These are phyloP conservation scores for Melampsora larici-populina DNA, from an alignment of 1,284 basidiomycete species.

Conservation along the genomic window DNA sequence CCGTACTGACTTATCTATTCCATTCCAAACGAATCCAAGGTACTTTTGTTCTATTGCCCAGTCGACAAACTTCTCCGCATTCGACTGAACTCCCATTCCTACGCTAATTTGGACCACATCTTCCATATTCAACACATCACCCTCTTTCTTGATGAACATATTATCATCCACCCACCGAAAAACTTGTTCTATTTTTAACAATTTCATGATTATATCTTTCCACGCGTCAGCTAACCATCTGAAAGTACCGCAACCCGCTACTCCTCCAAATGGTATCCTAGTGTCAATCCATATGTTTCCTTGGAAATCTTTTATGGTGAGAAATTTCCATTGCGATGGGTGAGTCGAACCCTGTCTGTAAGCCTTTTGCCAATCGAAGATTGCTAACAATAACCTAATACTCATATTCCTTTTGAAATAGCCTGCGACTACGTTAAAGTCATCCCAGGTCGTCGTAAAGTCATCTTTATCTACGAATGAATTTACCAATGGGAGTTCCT, in stretches of 20 bases:
- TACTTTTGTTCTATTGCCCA: background rate
- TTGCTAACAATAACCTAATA: background rate
- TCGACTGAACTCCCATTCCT: background rate
- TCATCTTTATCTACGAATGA: too few species aligned
- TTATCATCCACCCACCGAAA: background rate
- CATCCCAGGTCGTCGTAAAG: constrained; percentile 14
- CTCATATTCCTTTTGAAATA: background rate
- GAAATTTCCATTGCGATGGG: too few species aligned
- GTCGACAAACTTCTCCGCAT: background rate
- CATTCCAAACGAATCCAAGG: background rate
- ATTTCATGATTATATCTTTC: background rate
- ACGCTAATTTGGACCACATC: background rate
- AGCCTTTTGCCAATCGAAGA: too few species aligned
- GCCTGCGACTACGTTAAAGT: background rate
- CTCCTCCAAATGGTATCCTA: background rate
- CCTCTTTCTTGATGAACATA: background rate
- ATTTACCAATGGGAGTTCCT: background rate
- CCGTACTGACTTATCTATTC: background rate
- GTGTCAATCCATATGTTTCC: too few species aligned
- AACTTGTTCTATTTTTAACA: background rate
- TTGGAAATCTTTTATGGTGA: too few species aligned
- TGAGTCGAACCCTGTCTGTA: too few species aligned
- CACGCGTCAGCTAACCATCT: background rate
- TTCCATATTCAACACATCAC: background rate
- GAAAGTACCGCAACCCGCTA: constrained; percentile 2